These are phyloP conservation scores for Cyclotella baltica DNA, from an alignment of 108 stramenopile genomes.

Conservation along the genomic window DNA sequence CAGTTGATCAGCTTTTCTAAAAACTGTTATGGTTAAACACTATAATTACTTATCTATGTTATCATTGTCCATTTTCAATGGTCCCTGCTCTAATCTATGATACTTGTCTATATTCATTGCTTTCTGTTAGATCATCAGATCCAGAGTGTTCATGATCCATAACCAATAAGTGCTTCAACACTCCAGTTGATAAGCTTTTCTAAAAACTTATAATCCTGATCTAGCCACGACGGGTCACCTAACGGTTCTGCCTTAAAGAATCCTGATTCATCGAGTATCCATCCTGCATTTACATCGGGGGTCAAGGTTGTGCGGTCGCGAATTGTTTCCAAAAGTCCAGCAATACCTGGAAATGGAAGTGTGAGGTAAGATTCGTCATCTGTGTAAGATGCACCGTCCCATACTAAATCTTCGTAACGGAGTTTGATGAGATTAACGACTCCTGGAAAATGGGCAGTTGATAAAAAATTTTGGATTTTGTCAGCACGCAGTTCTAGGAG, in stretches of 20 bases:
- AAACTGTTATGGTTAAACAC: no score
- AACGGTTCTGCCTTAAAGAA: constrained; percentile 33
- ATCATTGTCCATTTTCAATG: no score
- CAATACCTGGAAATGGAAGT: constrained; percentile 43
- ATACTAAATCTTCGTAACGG: constrained; percentile 59
- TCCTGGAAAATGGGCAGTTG: constrained; percentile 36
- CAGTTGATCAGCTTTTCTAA: constrained; percentile 65
- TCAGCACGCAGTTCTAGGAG: constrained; percentile 60
- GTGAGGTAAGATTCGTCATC: constrained; percentile 34
- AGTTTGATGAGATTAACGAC: constrained; percentile 41
- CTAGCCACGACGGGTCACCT: constrained; percentile 28
- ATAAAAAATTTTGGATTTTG: constrained; percentile 61
- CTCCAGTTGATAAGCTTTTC: constrained; percentile 69
- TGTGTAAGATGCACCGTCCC: constrained; percentile 22
- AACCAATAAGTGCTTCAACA: constrained; percentile 56
- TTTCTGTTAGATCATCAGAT: no score
- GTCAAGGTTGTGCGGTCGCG: constrained; percentile 51
- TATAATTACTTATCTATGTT: no score
- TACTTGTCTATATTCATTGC: no score
- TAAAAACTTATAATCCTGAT: constrained; percentile 60
- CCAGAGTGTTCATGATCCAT: constrained; percentile 49
- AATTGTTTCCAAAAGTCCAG: constrained; percentile 52
- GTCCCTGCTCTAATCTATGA: no score
- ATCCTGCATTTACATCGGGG: constrained; percentile 46
- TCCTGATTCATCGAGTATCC: constrained; percentile 40